Conservation (phyloP, 2,329 filamentous ascomycete genomes). For the Fulvia fulva region DNA sequence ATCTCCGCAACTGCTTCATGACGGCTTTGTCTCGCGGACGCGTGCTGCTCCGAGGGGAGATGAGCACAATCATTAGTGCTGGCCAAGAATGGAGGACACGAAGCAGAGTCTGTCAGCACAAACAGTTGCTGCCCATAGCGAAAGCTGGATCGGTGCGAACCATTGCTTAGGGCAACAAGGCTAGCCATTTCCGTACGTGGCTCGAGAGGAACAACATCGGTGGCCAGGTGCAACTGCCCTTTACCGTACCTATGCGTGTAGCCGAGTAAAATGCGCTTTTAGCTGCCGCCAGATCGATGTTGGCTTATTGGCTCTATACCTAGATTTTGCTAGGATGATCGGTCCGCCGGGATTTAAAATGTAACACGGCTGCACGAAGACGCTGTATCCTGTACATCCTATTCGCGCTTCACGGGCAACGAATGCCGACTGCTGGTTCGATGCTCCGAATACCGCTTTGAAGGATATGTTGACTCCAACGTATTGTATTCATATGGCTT, state of each 20-base stretch:
- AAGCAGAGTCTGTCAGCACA: neutral
- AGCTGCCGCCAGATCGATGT: no score
- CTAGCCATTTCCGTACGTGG: neutral
- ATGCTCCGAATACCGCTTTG: neutral
- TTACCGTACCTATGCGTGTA: neutral
- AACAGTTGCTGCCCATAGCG: neutral
- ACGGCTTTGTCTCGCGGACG: neutral
- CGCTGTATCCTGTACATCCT: neutral
- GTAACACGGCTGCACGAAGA: no score
- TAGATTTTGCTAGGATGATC: no score
- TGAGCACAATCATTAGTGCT: neutral
- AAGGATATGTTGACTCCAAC: no score
- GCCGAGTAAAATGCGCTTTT: no score
- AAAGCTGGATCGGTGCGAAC: neutral
- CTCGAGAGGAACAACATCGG: neutral
- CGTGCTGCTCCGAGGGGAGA: neutral
- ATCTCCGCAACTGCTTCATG: neutral
- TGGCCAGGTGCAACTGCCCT: neutral
- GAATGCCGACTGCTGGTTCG: neutral
- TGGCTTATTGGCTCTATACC: no score
- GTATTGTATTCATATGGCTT: no score
- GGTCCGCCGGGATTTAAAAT: no score
- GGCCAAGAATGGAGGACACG: neutral
- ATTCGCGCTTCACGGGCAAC: neutral
- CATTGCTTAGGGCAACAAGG: neutral